Percentiles rank a stretch among this genome's conserved stretches.
Conservation (phyloP, 2,329 filamentous ascomycete genomes). For the Cercospora sp. region DNA sequence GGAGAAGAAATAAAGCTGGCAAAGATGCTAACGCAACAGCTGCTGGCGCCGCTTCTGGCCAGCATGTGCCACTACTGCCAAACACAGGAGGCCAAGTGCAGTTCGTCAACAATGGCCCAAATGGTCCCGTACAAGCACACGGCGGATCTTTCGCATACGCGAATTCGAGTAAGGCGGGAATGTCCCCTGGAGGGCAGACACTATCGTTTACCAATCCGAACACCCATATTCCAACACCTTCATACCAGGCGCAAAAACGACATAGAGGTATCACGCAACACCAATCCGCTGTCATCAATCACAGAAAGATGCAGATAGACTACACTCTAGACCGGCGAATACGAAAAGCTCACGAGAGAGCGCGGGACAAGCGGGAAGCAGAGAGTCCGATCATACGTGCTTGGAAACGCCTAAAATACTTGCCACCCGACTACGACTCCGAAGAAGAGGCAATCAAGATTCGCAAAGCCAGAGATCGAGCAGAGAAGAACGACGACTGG, state of each 20-base stretch:
- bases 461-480: slow-evolving; percentile 30
- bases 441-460: slow-evolving; percentile 42
- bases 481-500: slow-evolving; percentile 42
- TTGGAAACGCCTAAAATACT: slow-evolving; percentile 60
- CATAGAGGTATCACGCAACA: slow-evolving; percentile 77
- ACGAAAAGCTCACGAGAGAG: slow-evolving; percentile 63
- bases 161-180: slow-evolving; percentile 17
- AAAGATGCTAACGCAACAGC: slow-evolving; percentile 17
- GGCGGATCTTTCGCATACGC: slow-evolving; percentile 2
- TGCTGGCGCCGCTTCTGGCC: slow-evolving; percentile 20
- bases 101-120: slow-evolving; percentile 32
- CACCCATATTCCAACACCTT: slow-evolving; percentile 37
- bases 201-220: slow-evolving; percentile 30
- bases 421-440: slow-evolving; percentile 50
- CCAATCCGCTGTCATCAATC: slow-evolving; percentile 76
- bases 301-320: slow-evolving; percentile 76
- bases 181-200: slow-evolving; percentile 23
- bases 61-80: slow-evolving; percentile 39
- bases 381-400: slow-evolving; percentile 69
- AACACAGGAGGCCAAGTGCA: slow-evolving; percentile 32
- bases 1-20: slow-evolving; percentile 43
- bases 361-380: slow-evolving; percentile 61
- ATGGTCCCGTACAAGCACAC: slow-evolving; percentile 7
- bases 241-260: slow-evolving; percentile 49
- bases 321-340: slow-evolving; percentile 77